These are phyloP conservation scores for Neobulgaria alba DNA, from an alignment of 2,329 filamentous ascomycete species.

Conservation along the genomic window DNA sequence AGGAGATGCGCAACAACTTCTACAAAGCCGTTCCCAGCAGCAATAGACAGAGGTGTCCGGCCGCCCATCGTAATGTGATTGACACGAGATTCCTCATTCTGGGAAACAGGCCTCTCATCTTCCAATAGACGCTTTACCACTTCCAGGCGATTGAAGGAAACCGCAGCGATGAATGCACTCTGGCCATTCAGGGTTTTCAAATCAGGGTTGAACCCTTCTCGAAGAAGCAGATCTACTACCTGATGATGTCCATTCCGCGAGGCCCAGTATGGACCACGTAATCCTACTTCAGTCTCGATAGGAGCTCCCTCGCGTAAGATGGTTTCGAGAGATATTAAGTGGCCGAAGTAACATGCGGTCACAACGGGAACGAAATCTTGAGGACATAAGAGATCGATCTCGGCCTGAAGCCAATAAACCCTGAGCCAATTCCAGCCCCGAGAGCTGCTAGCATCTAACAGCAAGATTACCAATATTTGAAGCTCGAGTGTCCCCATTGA, in stretches of 20 bases:
- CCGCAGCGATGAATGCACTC: constrained; percentile 26
- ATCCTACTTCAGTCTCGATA: constrained; percentile 13
- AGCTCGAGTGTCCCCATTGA: background rate
- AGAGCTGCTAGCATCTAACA: constrained; percentile 8
- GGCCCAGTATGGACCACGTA: constrained; percentile 28
- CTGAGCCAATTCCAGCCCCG: constrained; percentile 29
- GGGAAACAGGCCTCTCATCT: no score
- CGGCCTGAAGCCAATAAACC: constrained; percentile 24
- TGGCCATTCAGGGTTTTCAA: constrained; percentile 15
- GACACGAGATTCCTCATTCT: constrained; percentile 18
- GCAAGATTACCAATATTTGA: background rate
- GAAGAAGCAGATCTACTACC: constrained; percentile 21
- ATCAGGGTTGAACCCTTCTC: constrained; percentile 19
- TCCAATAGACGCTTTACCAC: constrained; percentile 24
- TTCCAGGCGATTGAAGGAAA: constrained; percentile 24
- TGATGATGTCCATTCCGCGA: constrained; percentile 20
- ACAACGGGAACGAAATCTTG: constrained; percentile 20
- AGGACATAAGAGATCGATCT: constrained; percentile 19
- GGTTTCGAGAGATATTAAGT: constrained; percentile 17
- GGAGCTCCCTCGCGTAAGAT: constrained; percentile 2
- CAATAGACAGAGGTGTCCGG: constrained; percentile 29
- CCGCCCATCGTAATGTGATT: constrained; percentile 19
- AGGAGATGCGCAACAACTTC: constrained; percentile 27
- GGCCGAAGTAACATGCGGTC: constrained; percentile 30
- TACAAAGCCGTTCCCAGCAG: constrained; percentile 27